Evolutionary conservation across 176 grass and related monocot genomes (phyloP).

Genomic region (Stipa capillata): DNA sequence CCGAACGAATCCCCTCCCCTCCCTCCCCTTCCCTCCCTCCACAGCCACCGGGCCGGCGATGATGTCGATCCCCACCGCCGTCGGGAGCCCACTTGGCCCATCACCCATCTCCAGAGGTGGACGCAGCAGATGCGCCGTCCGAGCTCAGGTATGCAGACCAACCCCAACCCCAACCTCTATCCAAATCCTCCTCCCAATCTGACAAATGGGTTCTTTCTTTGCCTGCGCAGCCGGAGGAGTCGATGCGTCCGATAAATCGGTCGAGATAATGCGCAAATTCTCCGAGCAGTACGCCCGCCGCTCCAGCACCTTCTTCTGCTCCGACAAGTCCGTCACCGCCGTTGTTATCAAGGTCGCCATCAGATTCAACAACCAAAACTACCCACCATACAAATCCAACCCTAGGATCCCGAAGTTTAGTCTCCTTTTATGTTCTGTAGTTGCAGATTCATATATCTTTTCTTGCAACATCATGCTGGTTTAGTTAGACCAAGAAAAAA

Average conservation of each 20-base stretch:
- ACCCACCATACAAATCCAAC: neutral
- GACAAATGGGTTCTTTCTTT: neutral
- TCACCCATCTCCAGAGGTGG: neutral
- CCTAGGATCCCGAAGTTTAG: neutral
- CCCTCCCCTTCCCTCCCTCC: no score
- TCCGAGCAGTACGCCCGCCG: slow-evolving; percentile 94
- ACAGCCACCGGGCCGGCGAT: neutral
- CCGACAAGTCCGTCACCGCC: slow-evolving; percentile 85
- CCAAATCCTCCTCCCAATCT: neutral
- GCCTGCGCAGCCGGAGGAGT: neutral
- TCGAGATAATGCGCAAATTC: slow-evolving; percentile 98
- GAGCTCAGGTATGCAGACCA: slow-evolving; percentile 15
- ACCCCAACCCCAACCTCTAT: neutral
- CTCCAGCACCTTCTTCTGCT: slow-evolving; percentile 78
- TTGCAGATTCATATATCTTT: neutral
- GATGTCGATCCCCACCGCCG: slow-evolving; percentile 8
- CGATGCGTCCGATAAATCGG: slow-evolving; percentile 61
- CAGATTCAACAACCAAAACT: no score
- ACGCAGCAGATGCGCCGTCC: slow-evolving; percentile 12
- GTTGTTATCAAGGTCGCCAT: slow-evolving; percentile 80
- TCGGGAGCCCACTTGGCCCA: neutral
- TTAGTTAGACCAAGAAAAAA: neutral
- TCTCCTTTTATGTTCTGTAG: neutral
- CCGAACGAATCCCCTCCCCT: neutral
- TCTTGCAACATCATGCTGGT: neutral